Evolutionary conservation across 2,329 filamentous ascomycete species (phyloP).

Genomic region (Cladosporium sp.): DNA sequence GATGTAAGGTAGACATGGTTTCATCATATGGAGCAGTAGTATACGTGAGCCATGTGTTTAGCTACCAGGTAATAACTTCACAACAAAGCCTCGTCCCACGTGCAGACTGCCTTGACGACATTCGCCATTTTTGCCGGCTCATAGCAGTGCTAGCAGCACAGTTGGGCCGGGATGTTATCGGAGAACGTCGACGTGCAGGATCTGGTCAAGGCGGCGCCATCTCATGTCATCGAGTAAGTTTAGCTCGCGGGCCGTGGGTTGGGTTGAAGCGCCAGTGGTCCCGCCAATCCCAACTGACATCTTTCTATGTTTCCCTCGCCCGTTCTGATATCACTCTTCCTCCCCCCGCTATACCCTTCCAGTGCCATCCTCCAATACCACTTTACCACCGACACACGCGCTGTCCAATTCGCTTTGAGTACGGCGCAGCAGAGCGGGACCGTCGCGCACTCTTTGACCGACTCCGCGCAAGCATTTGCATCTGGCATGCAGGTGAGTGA

Average conservation of each 20-base stretch:
- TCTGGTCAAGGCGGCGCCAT: not conserved
- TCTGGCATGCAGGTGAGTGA: conserved; percentile 13
- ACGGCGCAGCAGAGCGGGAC: conserved; percentile 27
- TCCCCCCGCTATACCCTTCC: not conserved
- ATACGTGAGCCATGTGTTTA: too few relatives aligned
- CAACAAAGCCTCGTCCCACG: too few relatives aligned
- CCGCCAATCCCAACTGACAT: not conserved
- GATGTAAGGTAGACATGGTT: too few relatives aligned
- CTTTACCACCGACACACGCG: conserved; percentile 15
- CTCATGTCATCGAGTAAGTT: not conserved
- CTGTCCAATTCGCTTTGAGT: conserved; percentile 43
- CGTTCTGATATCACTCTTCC: not conserved
- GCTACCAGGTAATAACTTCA: too few relatives aligned
- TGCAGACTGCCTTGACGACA: too few relatives aligned
- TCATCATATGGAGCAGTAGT: too few relatives aligned
- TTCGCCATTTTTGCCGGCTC: not conserved
- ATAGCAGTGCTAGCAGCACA: not conserved
- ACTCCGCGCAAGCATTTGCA: not conserved
- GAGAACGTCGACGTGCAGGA: not conserved
- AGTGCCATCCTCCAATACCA: not conserved
- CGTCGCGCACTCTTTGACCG: not conserved
- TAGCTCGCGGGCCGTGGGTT: not conserved
- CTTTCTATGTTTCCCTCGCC: not conserved
- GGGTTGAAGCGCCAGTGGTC: not conserved
- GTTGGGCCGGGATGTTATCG: not conserved